A percentile compares a stretch with the other conserved stretches of the same genome.
phyloP scores from a whole-genome alignment of 73 alveolate genomes.

The Blepharisma stoltei region DNA sequence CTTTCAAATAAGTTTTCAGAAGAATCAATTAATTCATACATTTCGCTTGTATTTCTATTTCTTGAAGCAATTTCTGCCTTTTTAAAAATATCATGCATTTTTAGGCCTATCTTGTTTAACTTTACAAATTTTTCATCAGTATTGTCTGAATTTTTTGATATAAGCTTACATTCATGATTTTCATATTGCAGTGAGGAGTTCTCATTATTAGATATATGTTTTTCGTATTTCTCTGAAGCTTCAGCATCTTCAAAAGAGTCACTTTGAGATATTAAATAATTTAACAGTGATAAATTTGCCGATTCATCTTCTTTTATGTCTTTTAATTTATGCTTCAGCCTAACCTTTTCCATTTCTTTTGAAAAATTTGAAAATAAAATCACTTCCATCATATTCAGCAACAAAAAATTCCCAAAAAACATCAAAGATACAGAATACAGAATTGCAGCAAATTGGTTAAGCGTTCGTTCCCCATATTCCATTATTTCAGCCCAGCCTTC shows the following conservation, averaged over 20 bases:
- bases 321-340: no score
- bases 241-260: neutral
- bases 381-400: conserved; percentile 84
- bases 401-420: conserved; percentile 82
- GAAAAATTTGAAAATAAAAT: conserved; percentile 55
- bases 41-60: no score
- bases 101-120: no score
- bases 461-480: conserved; percentile 60
- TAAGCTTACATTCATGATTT: neutral
- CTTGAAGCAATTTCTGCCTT: no score
- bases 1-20: no score
- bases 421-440: conserved; percentile 70
- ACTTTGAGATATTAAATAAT: neutral
- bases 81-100: no score
- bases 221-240: neutral
- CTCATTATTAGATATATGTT: neutral
- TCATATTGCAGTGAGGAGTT: neutral
- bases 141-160: neutral
- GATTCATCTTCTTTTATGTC: neutral
- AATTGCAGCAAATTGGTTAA: conserved; percentile 39
- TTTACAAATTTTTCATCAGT: no score
- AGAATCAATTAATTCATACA: no score
- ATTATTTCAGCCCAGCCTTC: conserved; percentile 90
- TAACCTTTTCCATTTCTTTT: conserved; percentile 13
- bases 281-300: neutral